phyloP scores from a whole-genome alignment of 768 basidiomycete genomes.

The Suillus clintonianus region DNA sequence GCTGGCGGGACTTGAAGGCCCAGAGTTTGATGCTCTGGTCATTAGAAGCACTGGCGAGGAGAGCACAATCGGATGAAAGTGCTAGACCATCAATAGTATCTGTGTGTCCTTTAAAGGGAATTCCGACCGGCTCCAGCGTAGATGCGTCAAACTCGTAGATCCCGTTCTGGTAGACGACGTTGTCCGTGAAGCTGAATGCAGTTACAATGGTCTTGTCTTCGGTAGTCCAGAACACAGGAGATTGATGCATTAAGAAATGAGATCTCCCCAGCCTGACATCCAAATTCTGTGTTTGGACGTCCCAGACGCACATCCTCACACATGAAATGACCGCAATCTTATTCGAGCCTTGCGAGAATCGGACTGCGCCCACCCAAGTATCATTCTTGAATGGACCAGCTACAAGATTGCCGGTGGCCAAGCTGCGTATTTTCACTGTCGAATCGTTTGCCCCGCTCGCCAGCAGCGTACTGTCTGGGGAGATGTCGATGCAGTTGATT shows the following conservation, averaged over 20 bases:
- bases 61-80: conserved; percentile 3
- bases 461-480: neutral
- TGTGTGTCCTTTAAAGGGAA: neutral
- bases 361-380: neutral
- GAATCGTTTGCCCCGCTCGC: neutral
- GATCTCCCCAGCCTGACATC: neutral
- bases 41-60: conserved; percentile 6
- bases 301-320: neutral
- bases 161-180: too few species aligned
- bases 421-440: neutral
- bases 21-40: conserved; percentile 13
- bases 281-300: neutral
- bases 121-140: neutral
- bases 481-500: neutral
- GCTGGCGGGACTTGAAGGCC: conserved; percentile 7
- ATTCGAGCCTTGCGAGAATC: neutral
- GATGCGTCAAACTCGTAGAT: neutral
- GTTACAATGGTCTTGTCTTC: neutral
- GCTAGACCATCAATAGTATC: neutral
- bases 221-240: neutral
- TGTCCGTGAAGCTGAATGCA: neutral
- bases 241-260: too few species aligned
- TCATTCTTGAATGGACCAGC: neutral
- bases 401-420: neutral
- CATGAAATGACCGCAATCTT: neutral